Evolutionary conservation across 768 basidiomycete species (phyloP), one percentile per base, ranked within the genome.

Genomic region (Lactarius vividus): DNA sequence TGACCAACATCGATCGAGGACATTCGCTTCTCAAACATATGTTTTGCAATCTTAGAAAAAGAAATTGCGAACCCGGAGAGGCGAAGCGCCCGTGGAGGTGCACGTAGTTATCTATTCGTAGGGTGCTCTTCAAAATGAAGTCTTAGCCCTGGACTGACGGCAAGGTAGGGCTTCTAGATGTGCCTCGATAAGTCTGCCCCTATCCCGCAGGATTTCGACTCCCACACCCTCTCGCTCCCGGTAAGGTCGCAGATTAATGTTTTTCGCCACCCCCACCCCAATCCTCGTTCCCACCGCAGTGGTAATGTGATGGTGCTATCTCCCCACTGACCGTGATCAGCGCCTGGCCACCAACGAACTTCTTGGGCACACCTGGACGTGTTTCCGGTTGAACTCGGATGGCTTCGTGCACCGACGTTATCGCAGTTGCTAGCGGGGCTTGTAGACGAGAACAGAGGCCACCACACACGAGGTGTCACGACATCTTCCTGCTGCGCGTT

Each of bases 111-210:
- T 42, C 61, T 49, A 11, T 49, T n/a, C 13, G 33, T 20, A 40
- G 16, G 61, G 55, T 31, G 11, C 23, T 40, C 65, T 58, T 42
- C 57, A 16, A 28, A 66, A 42, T 26, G 37, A 39, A 35, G 16
- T 52, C 20, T 52, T 33, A 49, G 28, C 60, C 15, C 55, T 26
- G 37, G 16, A 33, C 56, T 39, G 23, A 62, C 20, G 37, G 57
- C 35, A 42, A 62, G 56, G 49, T 44, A 58, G 31, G 57, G 57
- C 65, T 66, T 66, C 65, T 66, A 62, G 65, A 66, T 66, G 65
- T 33, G 26, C 49, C 44, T 49, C 61, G 65, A 66, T 66, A 66
- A 57, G 65, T 62, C 61, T 40, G 44, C 61, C 57, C 65, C 61
- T 63, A 63, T 63, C 65, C 53, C 10, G 58, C 39, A 10, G 35